Percentiles rank a stretch among this genome's conserved stretches.
Evolutionary conservation across 805 yeast genomes (phyloP).

Genomic region (Limtongia smithiae): DNA sequence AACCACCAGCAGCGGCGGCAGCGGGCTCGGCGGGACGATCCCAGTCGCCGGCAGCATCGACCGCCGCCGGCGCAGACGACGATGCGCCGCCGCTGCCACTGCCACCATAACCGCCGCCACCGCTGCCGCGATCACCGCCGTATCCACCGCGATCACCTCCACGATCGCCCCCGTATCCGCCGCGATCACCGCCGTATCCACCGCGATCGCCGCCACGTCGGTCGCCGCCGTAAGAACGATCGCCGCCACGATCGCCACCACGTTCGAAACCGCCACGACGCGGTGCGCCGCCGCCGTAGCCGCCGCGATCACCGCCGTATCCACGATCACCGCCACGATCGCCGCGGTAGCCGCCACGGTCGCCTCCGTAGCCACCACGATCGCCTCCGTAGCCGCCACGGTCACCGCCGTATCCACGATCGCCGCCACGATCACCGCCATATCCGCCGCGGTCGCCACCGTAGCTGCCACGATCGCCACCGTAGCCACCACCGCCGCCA

Average conservation of each 20-base stretch:
- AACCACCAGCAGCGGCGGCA: too few relatives aligned
- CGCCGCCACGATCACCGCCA: slow-evolving; percentile 17
- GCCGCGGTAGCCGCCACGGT: slow-evolving; percentile 15
- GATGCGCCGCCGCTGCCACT: slow-evolving; percentile 22
- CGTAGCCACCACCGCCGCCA: slow-evolving; percentile 48
- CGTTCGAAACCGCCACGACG: too few relatives aligned
- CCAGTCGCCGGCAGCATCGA: slow-evolving; percentile 12
- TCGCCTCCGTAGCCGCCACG: slow-evolving; percentile 16
- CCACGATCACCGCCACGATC: slow-evolving; percentile 22
- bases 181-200: slow-evolving; percentile 27
- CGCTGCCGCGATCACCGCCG: slow-evolving; percentile 26
- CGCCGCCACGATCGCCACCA: too few relatives aligned
- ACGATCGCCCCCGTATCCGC: too few relatives aligned
- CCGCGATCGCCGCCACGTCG: slow-evolving; percentile 26
- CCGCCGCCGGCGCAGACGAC: slow-evolving; percentile 20
- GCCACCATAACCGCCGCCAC: slow-evolving; percentile 18
- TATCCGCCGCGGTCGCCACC: slow-evolving; percentile 13
- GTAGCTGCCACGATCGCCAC: slow-evolving; percentile 30
- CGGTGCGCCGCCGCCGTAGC: background rate
- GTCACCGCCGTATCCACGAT: slow-evolving; percentile 25
- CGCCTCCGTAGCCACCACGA: slow-evolving; percentile 25
- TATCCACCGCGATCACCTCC: slow-evolving; percentile 18
- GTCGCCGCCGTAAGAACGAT: too few relatives aligned
- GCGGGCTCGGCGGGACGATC: slow-evolving; percentile 11
- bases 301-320: slow-evolving; percentile 13